Base-by-base conservation (phyloP, 1,284 basidiomycete genomes). In the Ceratobasidium sp. region DNA sequence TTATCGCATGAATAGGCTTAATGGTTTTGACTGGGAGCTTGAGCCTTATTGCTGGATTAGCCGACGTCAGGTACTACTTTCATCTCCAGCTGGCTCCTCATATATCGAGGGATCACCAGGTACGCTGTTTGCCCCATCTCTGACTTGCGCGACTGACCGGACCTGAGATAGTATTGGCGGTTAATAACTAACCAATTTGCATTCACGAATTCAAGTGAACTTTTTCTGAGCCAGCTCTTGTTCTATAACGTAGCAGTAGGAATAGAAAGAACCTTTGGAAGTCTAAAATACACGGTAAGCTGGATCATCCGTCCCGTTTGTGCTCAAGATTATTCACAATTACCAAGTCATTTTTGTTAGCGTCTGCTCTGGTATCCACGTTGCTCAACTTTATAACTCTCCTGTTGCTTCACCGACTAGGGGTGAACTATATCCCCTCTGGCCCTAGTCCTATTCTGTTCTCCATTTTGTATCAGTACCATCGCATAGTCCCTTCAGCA, bases 241-340 rank as follows among this genome's bases (percentile, higher is more conserved):
- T 81, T 97, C 1, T 96, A 91, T 80, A 88, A 89, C 78, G 84
- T 89, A 26, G 88, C 88, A 0, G 81, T 93, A 1, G 86, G 86
- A 28, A 85, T 97, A 52, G 96, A 98, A 79, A 85, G 96, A 70
- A 87, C 89, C 46, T 97, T 96, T 78, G 96, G 96, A 1, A 90
- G 89, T 65, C 81, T 89, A 72, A 97, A 97, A 80, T 97, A 88
- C 81, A 92, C 92, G 18, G 94, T 94, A 76, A 81, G 92, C 82
- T 18, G 39, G 36, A 28, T 26, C 30, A 18, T 55, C 32, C 36
- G 14, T 16, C 9, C 1, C n/a, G n/a, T 23, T 26, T 2, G 1
- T 0, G 39, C 26, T 32, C 30, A 32, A 28, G 71, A 73, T 28
- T 21, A 52, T n/a, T 57, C 70, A 50, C 60, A 18, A 34, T 53